Base-by-base conservation (phyloP, 2,329 filamentous ascomycete species). In the Sarocladiaceae sp. region DNA sequence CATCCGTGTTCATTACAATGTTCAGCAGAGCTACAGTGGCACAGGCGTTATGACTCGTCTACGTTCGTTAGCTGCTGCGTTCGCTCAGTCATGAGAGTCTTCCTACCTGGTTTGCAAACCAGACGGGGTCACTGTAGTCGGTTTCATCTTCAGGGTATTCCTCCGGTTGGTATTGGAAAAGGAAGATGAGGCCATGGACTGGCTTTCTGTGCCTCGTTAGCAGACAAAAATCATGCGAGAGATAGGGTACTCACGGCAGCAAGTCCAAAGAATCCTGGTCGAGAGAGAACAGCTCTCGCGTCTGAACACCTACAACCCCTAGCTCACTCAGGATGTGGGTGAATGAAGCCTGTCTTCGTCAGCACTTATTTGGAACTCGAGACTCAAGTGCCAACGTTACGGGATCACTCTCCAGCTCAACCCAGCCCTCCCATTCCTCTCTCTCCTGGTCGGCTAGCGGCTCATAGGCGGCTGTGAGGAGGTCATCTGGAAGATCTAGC, bases 21-120 rank as follows among this genome's bases (percentile, higher is more conserved):
- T 97, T 97, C 54, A 96, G 75, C 52, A 97, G 72, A 3, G 93
- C 89, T 35, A 96, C 80, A n/a, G 88, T 93, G 16, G 88, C 93
- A 64, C 93, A 98, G 20, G 88, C 84, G 62, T 95, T 95, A 45
- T 78, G 74, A 0, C 81, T 83, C 1, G 86, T 88, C 83, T 91
- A 10, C 5, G 18, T 26, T 7, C 21, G 27, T 20, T 58, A 31
- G 55, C 49, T 27, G 29, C 6, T 37, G 43, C 18, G n/a, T 33
- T 20, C 23, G 16, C 13, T 21, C 26, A 1, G 10, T 21, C 11
- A 2, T 21, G 19, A 23, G 55, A n/a, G n/a, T n/a, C n/a, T n/a
- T n/a, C 66, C 16, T 58, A 87, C 84, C 67, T 95, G 91, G 56
- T 96, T 96, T 21, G 90, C 89, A 61, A 96, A 97, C 91, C 93